Evolutionary conservation across 768 basidiomycete genomes (phyloP).

Genomic region (Udeniomyces megalosporus): DNA sequence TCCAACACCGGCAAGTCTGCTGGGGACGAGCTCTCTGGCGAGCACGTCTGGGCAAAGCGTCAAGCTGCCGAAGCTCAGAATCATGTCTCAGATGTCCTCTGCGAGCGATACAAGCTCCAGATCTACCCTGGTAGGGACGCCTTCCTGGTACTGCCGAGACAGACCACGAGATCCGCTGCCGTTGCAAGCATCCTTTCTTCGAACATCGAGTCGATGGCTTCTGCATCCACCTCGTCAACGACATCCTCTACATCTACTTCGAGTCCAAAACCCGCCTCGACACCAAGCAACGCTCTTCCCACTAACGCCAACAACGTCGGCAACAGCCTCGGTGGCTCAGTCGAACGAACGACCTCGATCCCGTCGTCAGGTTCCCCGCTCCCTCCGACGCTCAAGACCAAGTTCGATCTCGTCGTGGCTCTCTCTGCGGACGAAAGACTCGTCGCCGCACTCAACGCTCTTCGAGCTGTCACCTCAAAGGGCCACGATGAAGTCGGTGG

Average conservation of each 20-base stretch:
- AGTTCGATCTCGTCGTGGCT: constrained; percentile 10
- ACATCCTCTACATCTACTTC: background rate
- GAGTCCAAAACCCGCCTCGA: background rate
- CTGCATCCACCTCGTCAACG: background rate
- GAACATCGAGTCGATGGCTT: background rate
- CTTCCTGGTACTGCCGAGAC: constrained; percentile 13
- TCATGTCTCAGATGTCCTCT: constrained; percentile 53
- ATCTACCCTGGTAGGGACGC: constrained; percentile 16
- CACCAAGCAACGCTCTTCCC: too few relatives aligned
- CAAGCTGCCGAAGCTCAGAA: constrained; percentile 86
- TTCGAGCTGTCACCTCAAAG: background rate
- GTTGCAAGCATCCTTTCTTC: constrained; percentile 9
- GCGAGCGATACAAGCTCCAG: constrained; percentile 17
- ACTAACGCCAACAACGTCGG: too few relatives aligned
- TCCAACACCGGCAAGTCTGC: constrained; percentile 36
- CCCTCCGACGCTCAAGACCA: background rate
- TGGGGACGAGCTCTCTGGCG: constrained; percentile 33
- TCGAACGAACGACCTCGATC: too few relatives aligned
- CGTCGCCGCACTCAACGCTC: background rate
- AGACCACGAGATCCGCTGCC: background rate
- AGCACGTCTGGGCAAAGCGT: constrained; percentile 64
- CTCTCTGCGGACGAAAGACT: constrained; percentile 9
- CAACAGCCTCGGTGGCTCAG: too few relatives aligned
- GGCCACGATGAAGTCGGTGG: background rate
- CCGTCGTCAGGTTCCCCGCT: background rate